Percentiles rank a stretch among this genome's conserved stretches.
These are phyloP conservation scores for Mycena haematopus DNA, from an alignment of 768 basidiomycete genomes.

Conservation along the genomic window DNA sequence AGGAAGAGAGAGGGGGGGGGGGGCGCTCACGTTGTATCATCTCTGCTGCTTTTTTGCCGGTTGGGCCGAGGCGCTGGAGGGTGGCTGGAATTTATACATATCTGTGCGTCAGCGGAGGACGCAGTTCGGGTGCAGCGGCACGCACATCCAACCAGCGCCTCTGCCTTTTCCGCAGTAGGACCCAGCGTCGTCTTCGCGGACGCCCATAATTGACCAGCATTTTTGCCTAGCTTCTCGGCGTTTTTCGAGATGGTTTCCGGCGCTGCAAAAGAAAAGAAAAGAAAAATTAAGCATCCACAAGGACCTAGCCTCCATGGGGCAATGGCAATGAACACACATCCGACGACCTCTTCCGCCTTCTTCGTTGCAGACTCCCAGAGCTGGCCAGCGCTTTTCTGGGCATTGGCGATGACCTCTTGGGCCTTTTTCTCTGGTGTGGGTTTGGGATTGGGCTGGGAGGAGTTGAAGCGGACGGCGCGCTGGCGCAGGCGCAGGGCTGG, in stretches of 20 bases:
- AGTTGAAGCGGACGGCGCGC: constrained; percentile 48
- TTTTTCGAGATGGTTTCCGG: constrained; percentile 28
- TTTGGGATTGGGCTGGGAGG: constrained; percentile 35
- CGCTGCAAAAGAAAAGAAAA: not conserved
- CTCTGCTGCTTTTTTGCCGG: constrained; percentile 60
- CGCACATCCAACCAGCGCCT: constrained; percentile 54
- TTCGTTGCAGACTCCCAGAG: constrained; percentile 58
- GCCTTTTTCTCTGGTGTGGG: constrained; percentile 69
- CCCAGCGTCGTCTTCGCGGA: constrained; percentile 40
- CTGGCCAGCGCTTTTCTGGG: constrained; percentile 62
- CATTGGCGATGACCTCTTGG: constrained; percentile 65
- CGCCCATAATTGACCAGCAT: constrained; percentile 28
- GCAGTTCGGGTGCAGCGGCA: constrained; percentile 13
- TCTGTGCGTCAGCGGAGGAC: not conserved
- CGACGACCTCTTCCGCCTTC: constrained; percentile 51
- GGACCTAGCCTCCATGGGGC: not conserved
- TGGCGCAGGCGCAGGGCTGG: constrained; percentile 36
- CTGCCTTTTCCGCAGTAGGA: constrained; percentile 53
- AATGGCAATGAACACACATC: constrained; percentile 29
- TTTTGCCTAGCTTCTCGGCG: constrained; percentile 28
- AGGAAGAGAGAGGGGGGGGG: constrained; percentile 10
- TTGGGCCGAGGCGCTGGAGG: constrained; percentile 43
- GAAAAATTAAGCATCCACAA: not conserved
- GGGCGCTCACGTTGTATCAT: constrained; percentile 54
- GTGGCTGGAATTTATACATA: constrained; percentile 5